Base-by-base conservation (phyloP, 1,139 yeast species). In the Yamadazyma epiphylla region DNA sequence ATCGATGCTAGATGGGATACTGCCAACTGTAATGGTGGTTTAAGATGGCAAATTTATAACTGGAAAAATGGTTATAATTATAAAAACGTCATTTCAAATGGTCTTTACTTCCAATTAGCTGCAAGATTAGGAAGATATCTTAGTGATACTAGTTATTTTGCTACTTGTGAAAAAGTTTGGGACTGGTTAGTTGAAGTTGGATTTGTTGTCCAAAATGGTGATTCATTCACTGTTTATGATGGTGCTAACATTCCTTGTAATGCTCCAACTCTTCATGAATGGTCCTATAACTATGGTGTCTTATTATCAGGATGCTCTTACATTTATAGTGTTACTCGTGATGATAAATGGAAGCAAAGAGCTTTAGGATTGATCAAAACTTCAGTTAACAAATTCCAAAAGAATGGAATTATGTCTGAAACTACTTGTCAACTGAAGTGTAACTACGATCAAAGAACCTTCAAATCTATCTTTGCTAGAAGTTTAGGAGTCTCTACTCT, bases 241-340 rank as follows among this genome's bases (percentile, higher is more conserved):
- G 95, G 95, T 41, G 84, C 86, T 10, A 62, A 71, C 39, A 66
- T 76, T 26, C 60, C 50, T 25, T 28, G 29, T 20, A 74, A 78
- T 53, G 46, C 77, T 4, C 48, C 76, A 26, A 65, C 77, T 23
- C 56, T 58, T 22, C 63, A 67, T 22, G 77, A 77, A 50, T 85
- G 94, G 94, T 73, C 87, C n/a, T 85, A 85, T 54, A 83, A 84
- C 50, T 82, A 80, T 51, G 95, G 89, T 13, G 65, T 82, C 19
- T 56, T 80, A 53, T 53, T 84, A 49, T 66, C 83, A 3, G 95
- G 95, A 2, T 57, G 76, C 38, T 94, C 94, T 2, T 81, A 75
- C 49, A 52, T 85, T 51, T 83, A 80, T 55, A 73, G 80, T 48
- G 58, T 64, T 39, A 84, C 94, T 10, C 55, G 59, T 17, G 74